Conservation (phyloP, 495 filamentous ascomycete species). For the Xylaria venustula region DNA sequence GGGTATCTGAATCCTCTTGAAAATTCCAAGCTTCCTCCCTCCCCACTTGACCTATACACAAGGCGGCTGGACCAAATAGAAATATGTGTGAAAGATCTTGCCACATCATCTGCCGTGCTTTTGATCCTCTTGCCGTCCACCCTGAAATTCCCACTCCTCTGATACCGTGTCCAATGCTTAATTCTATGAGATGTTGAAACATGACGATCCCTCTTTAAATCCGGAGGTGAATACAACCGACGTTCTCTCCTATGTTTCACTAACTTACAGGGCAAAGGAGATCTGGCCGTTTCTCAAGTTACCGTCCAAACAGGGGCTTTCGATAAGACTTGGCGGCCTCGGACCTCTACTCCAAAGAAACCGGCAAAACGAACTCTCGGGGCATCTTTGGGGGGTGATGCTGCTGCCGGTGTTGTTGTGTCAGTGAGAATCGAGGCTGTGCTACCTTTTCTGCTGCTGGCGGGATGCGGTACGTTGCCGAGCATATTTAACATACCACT, state of each 20-base stretch:
- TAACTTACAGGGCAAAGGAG: background rate
- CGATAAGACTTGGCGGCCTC: slow-evolving; percentile 75
- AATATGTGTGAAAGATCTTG: slow-evolving; percentile 16
- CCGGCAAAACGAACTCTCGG: slow-evolving; percentile 74
- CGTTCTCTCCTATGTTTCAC: background rate
- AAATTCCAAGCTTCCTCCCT: background rate
- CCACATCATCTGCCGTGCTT: slow-evolving; percentile 12
- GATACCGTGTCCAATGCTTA: slow-evolving; percentile 4
- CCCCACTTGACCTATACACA: background rate
- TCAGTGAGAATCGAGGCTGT: slow-evolving; percentile 28
- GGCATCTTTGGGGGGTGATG: slow-evolving; percentile 38
- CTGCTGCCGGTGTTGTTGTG: slow-evolving; percentile 42
- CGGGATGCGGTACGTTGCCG: slow-evolving; percentile 26
- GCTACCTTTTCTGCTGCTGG: slow-evolving; percentile 41
- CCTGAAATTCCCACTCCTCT: background rate
- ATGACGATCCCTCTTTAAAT: background rate
- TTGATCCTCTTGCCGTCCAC: background rate
- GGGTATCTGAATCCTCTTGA: slow-evolving; percentile 6
- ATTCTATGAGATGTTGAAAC: slow-evolving; percentile 11
- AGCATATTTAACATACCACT: slow-evolving; percentile 33
- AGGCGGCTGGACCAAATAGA: background rate
- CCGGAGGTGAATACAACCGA: background rate
- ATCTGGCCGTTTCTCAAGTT: slow-evolving; percentile 27
- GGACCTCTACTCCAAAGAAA: slow-evolving; percentile 82
- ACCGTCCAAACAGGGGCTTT: slow-evolving; percentile 89